Base-by-base conservation (phyloP, 1,284 basidiomycete species). In the Lentinula novae-zelandiae region DNA sequence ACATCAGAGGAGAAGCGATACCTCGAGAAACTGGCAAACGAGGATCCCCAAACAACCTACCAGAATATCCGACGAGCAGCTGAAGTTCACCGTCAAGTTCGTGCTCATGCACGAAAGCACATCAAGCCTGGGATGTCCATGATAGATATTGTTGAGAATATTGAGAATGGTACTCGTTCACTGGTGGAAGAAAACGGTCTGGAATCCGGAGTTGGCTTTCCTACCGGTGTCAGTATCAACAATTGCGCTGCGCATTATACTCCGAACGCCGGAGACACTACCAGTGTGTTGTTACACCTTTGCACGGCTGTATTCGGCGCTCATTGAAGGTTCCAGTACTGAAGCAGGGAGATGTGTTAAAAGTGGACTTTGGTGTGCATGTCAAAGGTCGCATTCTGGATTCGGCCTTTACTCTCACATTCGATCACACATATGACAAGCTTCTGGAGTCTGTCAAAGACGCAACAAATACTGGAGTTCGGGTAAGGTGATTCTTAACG, bases 331-430 rank as follows among this genome's bases (percentile, higher is more conserved):
- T 20, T 36, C 9, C 42, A 62, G 60, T 59, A 36, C 13, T 61
- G 40, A 44, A 54, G 53, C 57, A 85, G 60, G 83, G 86, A 44
- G 96, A 99, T 70, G 92, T 98, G 22, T 79, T 99, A 69, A 99
- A 99, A 77, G 93, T 99, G 56, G 97, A 99, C 73, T 87, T 99
- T 71, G 96, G 96, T 61, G 94, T 99, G 1, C 97, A 99, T 65
- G 95, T 98, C 50, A 91, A 92, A 69, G 97, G 96, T 15, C 83
- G 94, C 50, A 99, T 99, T 63, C 74, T 90, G 54, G 96, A 99
- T 74, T 98, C 95, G 40, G 96, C 96, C 1, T 99, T 99, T 75
- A 99, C 96, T 1, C 77, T 99, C 69, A 83, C 77, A 12, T 99
- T 90, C 70, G 95, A 96, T 64, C 93, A 89, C 38, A 93, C 89